A percentile compares a stretch with the other conserved stretches of the same genome.
These are phyloP conservation scores for Incumbomyces delicatus DNA, from an alignment of 2,329 filamentous ascomycete genomes.

Conservation along the genomic window DNA sequence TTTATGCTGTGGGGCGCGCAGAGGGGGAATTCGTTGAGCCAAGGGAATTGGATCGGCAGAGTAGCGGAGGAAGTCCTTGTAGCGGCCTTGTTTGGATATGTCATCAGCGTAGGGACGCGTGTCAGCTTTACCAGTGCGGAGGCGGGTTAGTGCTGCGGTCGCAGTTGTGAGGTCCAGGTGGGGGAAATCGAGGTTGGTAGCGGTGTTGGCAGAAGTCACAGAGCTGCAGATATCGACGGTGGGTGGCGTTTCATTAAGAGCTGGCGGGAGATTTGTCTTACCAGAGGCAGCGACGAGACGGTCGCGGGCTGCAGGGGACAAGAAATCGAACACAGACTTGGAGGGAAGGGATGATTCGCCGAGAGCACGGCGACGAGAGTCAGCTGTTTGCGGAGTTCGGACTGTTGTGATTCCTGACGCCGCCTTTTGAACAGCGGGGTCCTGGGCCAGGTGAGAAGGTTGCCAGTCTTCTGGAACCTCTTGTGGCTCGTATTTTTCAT, in stretches of 20 bases:
- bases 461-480: conserved; percentile 54
- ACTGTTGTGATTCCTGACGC: conserved; percentile 36
- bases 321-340: conserved; percentile 92
- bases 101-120: conserved; percentile 82
- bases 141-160: conserved; percentile 55
- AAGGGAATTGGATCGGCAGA: conserved; percentile 48
- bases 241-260: conserved; percentile 61
- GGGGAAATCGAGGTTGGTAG: conserved; percentile 29
- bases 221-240: conserved; percentile 27
- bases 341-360: conserved; percentile 74
- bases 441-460: conserved; percentile 44
- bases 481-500: conserved; percentile 36
- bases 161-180: conserved; percentile 58
- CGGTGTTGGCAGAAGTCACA: neutral
- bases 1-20: conserved; percentile 25
- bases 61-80: conserved; percentile 70
- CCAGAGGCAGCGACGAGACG: conserved; percentile 67
- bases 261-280: conserved; percentile 65
- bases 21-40: conserved; percentile 3
- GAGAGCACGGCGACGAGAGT: conserved; percentile 67
- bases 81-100: conserved; percentile 66
- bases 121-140: conserved; percentile 42
- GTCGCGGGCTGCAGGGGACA: conserved; percentile 67
- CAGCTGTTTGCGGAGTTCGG: conserved; percentile 51
- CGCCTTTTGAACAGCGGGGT: conserved; percentile 22